These are phyloP conservation scores for Pyrenophora teres DNA, from an alignment of 2,329 filamentous ascomycete genomes.

Conservation along the genomic window DNA sequence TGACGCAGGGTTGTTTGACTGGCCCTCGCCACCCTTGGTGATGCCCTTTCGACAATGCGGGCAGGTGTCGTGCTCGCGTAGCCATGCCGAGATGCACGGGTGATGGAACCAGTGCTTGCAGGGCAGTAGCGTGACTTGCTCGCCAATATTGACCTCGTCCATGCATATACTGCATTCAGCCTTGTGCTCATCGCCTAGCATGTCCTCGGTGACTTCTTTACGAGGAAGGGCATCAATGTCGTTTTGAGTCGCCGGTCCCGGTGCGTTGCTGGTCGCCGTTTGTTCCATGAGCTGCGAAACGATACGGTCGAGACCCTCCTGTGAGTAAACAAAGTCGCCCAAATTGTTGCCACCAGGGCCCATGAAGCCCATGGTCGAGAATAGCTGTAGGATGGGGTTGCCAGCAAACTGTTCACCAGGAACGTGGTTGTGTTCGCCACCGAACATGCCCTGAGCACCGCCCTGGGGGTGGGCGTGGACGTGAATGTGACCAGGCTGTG, in stretches of 20 bases:
- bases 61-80: constrained; percentile 90
- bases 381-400: constrained; percentile 53
- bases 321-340: constrained; percentile 86
- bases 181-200: constrained; percentile 70
- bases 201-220: constrained; percentile 69
- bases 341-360: constrained; percentile 45
- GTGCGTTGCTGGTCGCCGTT: constrained; percentile 74
- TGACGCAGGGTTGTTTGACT: constrained; percentile 15
- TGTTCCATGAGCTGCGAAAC: constrained; percentile 88
- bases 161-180: constrained; percentile 95
- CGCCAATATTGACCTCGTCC: constrained; percentile 74
- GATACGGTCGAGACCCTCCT: constrained; percentile 88
- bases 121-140: constrained; percentile 76
- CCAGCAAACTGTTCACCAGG: constrained; percentile 10
- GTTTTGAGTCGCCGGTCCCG: constrained; percentile 76
- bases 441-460: constrained; percentile 11
- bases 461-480: constrained; percentile 14
- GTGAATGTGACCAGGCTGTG: constrained; percentile 25
- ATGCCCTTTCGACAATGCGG: constrained; percentile 73
- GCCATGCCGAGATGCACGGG: constrained; percentile 79
- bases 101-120: constrained; percentile 96
- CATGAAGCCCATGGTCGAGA: constrained; percentile 43
- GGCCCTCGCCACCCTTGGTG: constrained; percentile 41
- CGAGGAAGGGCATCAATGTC: constrained; percentile 76
- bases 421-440: constrained; percentile 12